Evolutionary conservation across 2,329 filamentous ascomycete genomes (phyloP), one percentile per base, ranked within the genome.

Genomic region (Sarocladiaceae sp.): DNA sequence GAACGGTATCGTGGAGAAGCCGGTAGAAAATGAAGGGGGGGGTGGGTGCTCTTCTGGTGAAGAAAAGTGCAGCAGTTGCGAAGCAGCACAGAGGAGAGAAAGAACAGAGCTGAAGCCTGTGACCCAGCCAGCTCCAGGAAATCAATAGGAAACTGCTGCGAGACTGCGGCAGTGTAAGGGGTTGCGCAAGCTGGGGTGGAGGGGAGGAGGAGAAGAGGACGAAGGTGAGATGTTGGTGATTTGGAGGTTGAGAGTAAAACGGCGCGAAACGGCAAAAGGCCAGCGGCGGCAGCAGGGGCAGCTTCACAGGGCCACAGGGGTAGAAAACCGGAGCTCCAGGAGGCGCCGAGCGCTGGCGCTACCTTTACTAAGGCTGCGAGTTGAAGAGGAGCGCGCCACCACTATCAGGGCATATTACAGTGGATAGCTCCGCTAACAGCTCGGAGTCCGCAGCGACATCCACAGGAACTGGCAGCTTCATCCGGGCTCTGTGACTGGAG

Each of bases 101-200:
- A 47, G 51, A 32, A 53, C 50, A 51, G 51, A 61, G 53, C 48
- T 55, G 56, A 53, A 63, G 58, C 60, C 59, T 58, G 60, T 60
- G 59, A 61, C 59, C 62, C 59, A 58, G 61, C 61, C 57, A 56
- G 57, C 53, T 63, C 55, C 54, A 46, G 29, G 13, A 45, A 43
- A 43, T 43, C 29, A 43, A 43, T 18, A 32, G 33, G 40, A 43
- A 20, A 33, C 40, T 43, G 40, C 40, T 43, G 40, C 40, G 29
- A 43, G 29, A 29, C 29, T 42, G 40, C 26, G 26, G 40, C 40
- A 47, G 48, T 44, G 45, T 47, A 45, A 41, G 47, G 43, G 48
- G 50, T 41, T 50, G 44, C 47, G 46, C n/a, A n/a, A 45, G 20
- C 40, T 39, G 20, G 34, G 40, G 40, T 6, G 24, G 27, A 21